A percentile compares a stretch with the other conserved stretches of the same genome.
phyloP scores from a whole-genome alignment of 495 filamentous ascomycete genomes.

The Aspergillus mulundensis region DNA sequence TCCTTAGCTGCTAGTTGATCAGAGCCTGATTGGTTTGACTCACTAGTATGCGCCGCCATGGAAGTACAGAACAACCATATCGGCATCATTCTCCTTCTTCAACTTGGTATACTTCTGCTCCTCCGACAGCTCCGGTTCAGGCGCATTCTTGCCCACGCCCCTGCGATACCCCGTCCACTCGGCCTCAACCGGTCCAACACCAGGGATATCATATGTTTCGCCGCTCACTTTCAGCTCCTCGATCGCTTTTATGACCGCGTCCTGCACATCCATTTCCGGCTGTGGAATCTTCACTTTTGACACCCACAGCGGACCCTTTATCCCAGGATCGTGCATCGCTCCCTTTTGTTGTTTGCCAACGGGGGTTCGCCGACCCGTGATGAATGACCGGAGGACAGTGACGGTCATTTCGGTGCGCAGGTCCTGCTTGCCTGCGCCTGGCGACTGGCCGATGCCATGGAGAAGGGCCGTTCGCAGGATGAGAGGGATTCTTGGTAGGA shows the following conservation, averaged over 20 bases:
- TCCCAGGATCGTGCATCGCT: slow-evolving; percentile 56
- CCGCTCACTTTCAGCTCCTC: slow-evolving; percentile 52
- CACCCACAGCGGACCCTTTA: slow-evolving; percentile 81
- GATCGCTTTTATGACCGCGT: slow-evolving; percentile 59
- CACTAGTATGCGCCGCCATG: slow-evolving; percentile 84
- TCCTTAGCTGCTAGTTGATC: not conserved
- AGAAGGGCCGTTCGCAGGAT: slow-evolving; percentile 62
- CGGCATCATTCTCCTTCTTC: slow-evolving; percentile 62
- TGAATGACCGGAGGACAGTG: slow-evolving; percentile 61
- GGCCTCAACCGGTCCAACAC: slow-evolving; percentile 59
- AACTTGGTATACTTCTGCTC: slow-evolving; percentile 66
- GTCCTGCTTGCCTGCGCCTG: slow-evolving; percentile 70
- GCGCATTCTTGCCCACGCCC: slow-evolving; percentile 50
- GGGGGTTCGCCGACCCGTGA: slow-evolving; percentile 39
- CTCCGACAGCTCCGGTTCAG: slow-evolving; percentile 59
- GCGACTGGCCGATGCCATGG: slow-evolving; percentile 63
- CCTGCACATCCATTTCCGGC: slow-evolving; percentile 55
- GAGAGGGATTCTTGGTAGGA: slow-evolving; percentile 59
- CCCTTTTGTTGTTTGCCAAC: slow-evolving; percentile 62
- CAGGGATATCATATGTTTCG: slow-evolving; percentile 50
- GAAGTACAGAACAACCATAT: slow-evolving; percentile 76
- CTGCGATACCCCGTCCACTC: slow-evolving; percentile 82
- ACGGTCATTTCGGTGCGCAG: slow-evolving; percentile 71
- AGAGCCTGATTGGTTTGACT: slow-evolving; percentile 12
- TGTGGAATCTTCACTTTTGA: slow-evolving; percentile 57